Conservation (phyloP, 106 monocot species). For the Vanilla planifolia region DNA sequence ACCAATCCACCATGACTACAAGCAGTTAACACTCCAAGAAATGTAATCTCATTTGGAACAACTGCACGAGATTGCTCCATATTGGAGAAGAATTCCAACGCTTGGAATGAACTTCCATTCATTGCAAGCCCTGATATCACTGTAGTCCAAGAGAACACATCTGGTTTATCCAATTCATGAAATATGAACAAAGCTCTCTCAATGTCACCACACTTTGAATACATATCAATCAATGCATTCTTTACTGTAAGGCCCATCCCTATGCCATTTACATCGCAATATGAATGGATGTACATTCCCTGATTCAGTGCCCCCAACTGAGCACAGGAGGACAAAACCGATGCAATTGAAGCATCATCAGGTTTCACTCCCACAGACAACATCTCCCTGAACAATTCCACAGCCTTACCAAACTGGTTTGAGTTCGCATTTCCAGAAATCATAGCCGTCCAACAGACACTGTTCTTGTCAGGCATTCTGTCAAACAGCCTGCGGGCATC, state of each 20-base stretch:
- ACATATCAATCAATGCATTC: conserved; percentile 84
- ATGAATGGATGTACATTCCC: conserved; percentile 64
- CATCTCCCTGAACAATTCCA: conserved; percentile 68
- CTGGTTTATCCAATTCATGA: conserved; percentile 16
- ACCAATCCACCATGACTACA: conserved; percentile 83
- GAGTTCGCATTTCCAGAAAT: conserved; percentile 42
- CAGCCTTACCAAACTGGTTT: conserved; percentile 31
- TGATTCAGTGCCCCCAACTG: conserved; percentile 63
- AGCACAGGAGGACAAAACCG: conserved; percentile 67
- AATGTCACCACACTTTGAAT: conserved; percentile 79
- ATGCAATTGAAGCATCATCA: conserved; percentile 44
- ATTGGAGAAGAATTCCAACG: conserved; percentile 56
- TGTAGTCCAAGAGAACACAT: conserved; percentile 76
- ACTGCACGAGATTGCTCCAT: conserved; percentile 38
- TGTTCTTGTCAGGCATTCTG: conserved; percentile 37
- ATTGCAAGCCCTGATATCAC: conserved; percentile 71
- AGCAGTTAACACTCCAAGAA: conserved; percentile 74
- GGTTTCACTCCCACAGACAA: conserved; percentile 35
- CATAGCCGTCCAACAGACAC: conserved; percentile 70
- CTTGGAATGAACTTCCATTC: conserved; percentile 43
- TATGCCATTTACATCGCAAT: conserved; percentile 40
- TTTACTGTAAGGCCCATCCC: conserved; percentile 31
- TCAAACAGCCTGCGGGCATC: conserved; percentile 61
- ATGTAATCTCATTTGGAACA: conserved; percentile 67
- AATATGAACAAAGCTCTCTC: conserved; percentile 54